Evolutionary conservation across 2,329 filamentous ascomycete genomes (phyloP), one percentile per base, ranked within the genome.

Genomic region (Rachicladosporium sp.): DNA sequence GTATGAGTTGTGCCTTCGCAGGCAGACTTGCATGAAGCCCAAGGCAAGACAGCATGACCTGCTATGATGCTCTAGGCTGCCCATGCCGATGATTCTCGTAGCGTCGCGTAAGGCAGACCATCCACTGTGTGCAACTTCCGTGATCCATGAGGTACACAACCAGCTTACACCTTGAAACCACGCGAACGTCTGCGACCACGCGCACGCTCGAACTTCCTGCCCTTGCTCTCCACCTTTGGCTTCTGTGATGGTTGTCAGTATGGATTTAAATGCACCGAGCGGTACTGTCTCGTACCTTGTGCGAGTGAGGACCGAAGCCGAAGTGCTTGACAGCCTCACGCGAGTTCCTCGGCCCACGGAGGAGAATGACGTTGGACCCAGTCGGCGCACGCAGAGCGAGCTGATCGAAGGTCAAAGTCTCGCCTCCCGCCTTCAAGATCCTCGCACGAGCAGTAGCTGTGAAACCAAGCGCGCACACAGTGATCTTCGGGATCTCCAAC

Each of bases 291-390:
- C 15, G 15, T 67, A 86, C 84, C 83, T 96, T 98, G 82, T 93
- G 74, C 69, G 80, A 88, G 80, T 98, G 91, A 53, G 91, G 91
- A 55, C 91, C 93, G 59, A 98, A 83, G 65, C 93, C 91, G 66
- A 98, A 98, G 76, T 98, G 93, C 83, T 93, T 96, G 68, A 96
- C 74, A 50, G 91, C 85, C 80, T 98, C 91, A 65, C 91, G 82
- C 58, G 86, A 69, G 73, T 96, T 96, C 86, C 95, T 98, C 69
- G 91, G 88, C 52, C 91, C 91, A 68, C 91, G 85, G 66, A 98
- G 82, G 60, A 96, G 80, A 58, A 98, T 76, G 53, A 91, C 96
- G 80, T 96, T 95, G 73, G 81, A 80, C 61, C 91, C 91, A 56
- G 89, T 98, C 53, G 91, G 91, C 58, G 88, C 81, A 64, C 89